These are phyloP conservation scores for Fusarium transvaalense DNA, from an alignment of 2,329 filamentous ascomycete species.

Conservation along the genomic window DNA sequence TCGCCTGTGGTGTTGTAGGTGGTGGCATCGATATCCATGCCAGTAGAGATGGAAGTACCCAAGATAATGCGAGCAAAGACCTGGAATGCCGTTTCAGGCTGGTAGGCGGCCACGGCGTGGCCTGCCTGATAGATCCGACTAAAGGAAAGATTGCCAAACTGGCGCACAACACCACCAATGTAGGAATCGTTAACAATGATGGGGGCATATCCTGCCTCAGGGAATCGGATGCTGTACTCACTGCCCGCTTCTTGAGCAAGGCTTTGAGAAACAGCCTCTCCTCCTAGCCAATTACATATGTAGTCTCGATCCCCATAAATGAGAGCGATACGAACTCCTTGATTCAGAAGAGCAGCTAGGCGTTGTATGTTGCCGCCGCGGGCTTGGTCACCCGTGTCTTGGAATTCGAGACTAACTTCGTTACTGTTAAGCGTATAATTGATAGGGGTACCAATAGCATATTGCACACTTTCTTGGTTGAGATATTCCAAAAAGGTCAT, in stretches of 20 bases:
- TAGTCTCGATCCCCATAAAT: conserved; percentile 77
- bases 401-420: conserved; percentile 62
- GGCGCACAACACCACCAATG: conserved; percentile 78
- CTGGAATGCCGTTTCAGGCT: conserved; percentile 70
- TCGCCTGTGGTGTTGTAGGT: conserved; percentile 70
- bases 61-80: conserved; percentile 71
- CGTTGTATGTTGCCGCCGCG: conserved; percentile 71
- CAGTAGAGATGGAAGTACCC: conserved; percentile 67
- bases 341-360: conserved; percentile 70
- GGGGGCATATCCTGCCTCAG: conserved; percentile 76
- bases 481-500: conserved; percentile 73
- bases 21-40: conserved; percentile 64
- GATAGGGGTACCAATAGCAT: conserved; percentile 71
- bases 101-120: conserved; percentile 71
- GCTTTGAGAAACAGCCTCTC: conserved; percentile 76
- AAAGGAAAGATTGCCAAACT: conserved; percentile 81
- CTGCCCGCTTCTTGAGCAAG: conserved; percentile 64
- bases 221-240: conserved; percentile 68
- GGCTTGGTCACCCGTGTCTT: conserved; percentile 69
- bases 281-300: conserved; percentile 78
- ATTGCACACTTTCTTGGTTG: conserved; percentile 68
- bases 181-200: conserved; percentile 77
- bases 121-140: conserved; percentile 75
- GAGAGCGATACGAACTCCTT: conserved; percentile 76
- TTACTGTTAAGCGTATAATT: conserved; percentile 68